A percentile compares a stretch with the other conserved stretches of the same genome.
These are phyloP conservation scores for Dalbergia oliveri DNA, from an alignment of 306 rosid genomes.

Conservation along the genomic window DNA sequence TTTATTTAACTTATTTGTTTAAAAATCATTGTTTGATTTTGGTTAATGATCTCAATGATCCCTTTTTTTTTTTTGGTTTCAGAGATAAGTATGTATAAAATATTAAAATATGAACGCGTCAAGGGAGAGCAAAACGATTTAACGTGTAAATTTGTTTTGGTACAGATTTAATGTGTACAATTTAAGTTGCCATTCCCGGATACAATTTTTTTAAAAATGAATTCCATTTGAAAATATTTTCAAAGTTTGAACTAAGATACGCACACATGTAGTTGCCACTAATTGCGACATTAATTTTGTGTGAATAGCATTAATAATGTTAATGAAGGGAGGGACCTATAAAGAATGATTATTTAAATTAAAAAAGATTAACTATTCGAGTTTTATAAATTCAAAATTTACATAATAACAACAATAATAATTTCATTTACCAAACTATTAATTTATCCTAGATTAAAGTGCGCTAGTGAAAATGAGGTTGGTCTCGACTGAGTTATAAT, in stretches of 20 bases:
- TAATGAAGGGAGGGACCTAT: not conserved
- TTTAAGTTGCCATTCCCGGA: not conserved
- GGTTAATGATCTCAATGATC: too few relatives aligned
- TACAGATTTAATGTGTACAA: not conserved
- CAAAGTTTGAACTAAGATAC: conserved; percentile 20
- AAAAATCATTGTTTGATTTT: too few relatives aligned
- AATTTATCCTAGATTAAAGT: too few relatives aligned
- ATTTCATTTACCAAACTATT: not conserved
- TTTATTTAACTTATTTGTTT: not conserved
- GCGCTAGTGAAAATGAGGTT: not conserved
- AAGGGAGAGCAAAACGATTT: not conserved
- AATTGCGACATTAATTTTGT: not conserved
- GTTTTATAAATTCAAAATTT: too few relatives aligned
- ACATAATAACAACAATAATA: too few relatives aligned
- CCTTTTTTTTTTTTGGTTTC: too few relatives aligned
- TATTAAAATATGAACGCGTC: not conserved
- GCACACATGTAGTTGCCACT: conserved; percentile 33
- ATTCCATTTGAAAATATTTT: not conserved
- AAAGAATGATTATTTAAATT: too few relatives aligned
- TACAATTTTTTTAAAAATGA: not conserved
- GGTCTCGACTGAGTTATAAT: not conserved
- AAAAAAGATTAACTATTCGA: too few relatives aligned
- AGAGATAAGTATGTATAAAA: not conserved
- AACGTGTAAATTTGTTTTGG: too few relatives aligned
- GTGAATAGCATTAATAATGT: not conserved